Percentiles rank a stretch among this genome's conserved stretches.
These are phyloP conservation scores for Coprinopsis sp. DNA, from an alignment of 768 basidiomycete genomes.

Conservation along the genomic window DNA sequence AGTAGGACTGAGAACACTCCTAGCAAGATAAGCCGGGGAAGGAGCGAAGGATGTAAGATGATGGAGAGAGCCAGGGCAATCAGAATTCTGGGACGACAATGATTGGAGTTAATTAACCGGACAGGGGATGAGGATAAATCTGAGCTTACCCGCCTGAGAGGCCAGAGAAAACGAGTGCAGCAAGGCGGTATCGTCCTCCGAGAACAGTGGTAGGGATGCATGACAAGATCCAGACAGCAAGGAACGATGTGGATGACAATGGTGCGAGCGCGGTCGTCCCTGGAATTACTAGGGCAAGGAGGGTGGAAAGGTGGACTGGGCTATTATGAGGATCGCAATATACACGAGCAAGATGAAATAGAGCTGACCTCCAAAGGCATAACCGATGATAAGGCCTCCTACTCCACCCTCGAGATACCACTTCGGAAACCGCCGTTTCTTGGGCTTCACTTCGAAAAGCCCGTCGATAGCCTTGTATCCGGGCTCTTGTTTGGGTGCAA, in stretches of 20 bases:
- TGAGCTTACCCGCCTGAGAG: conserved; percentile 51
- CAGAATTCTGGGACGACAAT: conserved; percentile 27
- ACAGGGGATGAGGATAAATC: neutral
- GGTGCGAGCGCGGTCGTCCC: conserved; percentile 40
- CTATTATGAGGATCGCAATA: conserved; percentile 4
- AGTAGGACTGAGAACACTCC: conserved; percentile 30
- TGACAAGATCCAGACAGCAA: conserved; percentile 57
- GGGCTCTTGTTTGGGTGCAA: conserved; percentile 39
- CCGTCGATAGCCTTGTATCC: conserved; percentile 28
- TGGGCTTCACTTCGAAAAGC: conserved; percentile 26
- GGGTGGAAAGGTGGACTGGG: conserved; percentile 59
- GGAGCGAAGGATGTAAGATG: conserved; percentile 49
- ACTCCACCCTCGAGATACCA: conserved; percentile 56
- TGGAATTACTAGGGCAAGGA: conserved; percentile 55
- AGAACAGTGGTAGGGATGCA: conserved; percentile 43
- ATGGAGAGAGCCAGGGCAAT: conserved; percentile 49
- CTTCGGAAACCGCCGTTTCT: conserved; percentile 23
- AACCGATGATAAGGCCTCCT: conserved; percentile 57
- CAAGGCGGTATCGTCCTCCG: conserved; percentile 51
- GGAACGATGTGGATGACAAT: conserved; percentile 46
- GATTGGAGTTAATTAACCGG: conserved; percentile 4
- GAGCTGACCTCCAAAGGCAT: conserved; percentile 44
- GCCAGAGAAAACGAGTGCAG: conserved; percentile 43
- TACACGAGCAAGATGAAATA: neutral
- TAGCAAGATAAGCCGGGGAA: conserved; percentile 41